Conservation (phyloP, 225 moss, liverwort and hornwort genomes). For the Asterella californica region DNA sequence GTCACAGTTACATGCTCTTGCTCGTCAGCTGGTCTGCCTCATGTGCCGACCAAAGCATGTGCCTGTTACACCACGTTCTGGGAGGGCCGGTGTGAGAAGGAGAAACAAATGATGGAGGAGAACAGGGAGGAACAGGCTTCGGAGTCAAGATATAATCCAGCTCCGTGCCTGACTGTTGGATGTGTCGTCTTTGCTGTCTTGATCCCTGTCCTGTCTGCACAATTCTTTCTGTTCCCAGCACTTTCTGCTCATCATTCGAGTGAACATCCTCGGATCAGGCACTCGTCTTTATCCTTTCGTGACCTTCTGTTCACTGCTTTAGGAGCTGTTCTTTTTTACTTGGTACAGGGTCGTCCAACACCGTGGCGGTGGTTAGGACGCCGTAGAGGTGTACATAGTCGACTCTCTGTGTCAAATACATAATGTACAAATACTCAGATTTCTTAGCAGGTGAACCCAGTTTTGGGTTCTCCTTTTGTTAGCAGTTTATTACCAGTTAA, state of each 20-base stretch:
- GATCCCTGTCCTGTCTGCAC: not conserved
- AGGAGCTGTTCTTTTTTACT: not conserved
- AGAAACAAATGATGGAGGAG: not conserved
- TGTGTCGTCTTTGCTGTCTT: not conserved
- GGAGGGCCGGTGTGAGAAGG: not conserved
- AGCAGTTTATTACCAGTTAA: too few relatives aligned
- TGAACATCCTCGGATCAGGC: too few relatives aligned
- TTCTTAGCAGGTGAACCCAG: too few relatives aligned
- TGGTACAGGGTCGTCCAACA: not conserved
- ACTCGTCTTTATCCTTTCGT: not conserved
- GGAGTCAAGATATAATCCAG: not conserved
- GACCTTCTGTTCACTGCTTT: not conserved
- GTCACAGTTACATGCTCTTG: conserved; percentile 42
- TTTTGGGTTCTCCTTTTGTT: too few relatives aligned
- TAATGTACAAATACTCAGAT: not conserved
- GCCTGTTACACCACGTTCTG: conserved; percentile 32
- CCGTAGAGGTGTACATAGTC: conserved; percentile 2
- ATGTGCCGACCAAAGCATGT: conserved; percentile 32
- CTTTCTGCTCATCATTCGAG: not conserved
- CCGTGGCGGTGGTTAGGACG: not conserved
- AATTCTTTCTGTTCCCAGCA: not conserved
- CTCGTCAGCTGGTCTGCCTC: conserved; percentile 18
- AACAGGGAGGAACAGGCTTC: not conserved
- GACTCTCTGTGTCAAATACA: not conserved
- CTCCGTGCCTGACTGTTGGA: too few relatives aligned